Base-by-base conservation (phyloP, 306 rosid genomes). In the Pueraria montana region DNA sequence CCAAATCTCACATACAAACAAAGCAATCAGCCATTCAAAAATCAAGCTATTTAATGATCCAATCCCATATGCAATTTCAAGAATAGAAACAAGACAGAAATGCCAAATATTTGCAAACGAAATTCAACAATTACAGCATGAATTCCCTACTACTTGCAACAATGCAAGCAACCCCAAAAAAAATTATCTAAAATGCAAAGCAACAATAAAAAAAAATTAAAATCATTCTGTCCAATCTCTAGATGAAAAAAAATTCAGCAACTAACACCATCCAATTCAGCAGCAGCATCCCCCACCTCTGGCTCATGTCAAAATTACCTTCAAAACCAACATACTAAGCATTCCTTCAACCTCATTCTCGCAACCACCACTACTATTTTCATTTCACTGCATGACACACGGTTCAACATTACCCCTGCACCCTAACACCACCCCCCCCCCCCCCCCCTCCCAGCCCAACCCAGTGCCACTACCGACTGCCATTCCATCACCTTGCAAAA, bases 1-100 rank as follows among this genome's bases (percentile, higher is more conserved):
- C 88, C 85, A 69, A 75, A 77, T 61, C 67, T 65, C 82, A 86
- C 61, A 87, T 40, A 62, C 55, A 74, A 72, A 21, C 48, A 61
- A 83, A 63, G 55, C 50, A 59, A 64, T 73, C 70, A 71, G 38
- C 52, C 32, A 50, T 24, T 80, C 20, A 82, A 71, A 82, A 82
- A 45, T 34, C 24, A 27, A 65, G 38, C 64, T 9, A 73, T n/a
- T 49, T 32, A 69, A 17, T 8, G 43, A 30, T 65, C 27, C 61
- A 85, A 80, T 30, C 40, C 78, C 56, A 17, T 9, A 77, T 45
- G 40, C 42, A 69, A 49, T 69, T 38, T 49, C 46, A 74, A 75
- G 30, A 59, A 32, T 14, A 50, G 11, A 56, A 80, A 43, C 76
- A 77, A 71, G 21, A 76, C 18, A 71, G 24, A 58, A 36, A 67